Percentiles rank a stretch among this genome's conserved stretches.
These are phyloP conservation scores for Xerocomellus intermedius DNA, from an alignment of 768 basidiomycete species.

Conservation along the genomic window DNA sequence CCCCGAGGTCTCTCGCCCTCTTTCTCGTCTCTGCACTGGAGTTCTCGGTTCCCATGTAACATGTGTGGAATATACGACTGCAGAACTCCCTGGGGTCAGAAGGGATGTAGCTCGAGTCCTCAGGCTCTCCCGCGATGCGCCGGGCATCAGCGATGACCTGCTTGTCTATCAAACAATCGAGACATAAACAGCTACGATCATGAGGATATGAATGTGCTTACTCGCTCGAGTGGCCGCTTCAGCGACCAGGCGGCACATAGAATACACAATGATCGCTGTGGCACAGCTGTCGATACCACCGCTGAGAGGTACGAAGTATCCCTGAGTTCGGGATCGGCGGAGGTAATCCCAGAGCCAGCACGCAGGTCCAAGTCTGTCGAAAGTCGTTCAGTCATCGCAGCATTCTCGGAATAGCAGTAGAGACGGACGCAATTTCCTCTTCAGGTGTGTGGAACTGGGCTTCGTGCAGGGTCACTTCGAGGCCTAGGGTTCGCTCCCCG, in stretches of 20 bases:
- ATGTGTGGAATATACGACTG: slow-evolving; percentile 89
- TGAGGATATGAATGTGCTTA: slow-evolving; percentile 32
- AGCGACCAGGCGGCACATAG: slow-evolving; percentile 91
- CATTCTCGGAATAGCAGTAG: not conserved
- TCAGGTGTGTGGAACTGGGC: slow-evolving; percentile 77
- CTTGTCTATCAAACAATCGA: slow-evolving; percentile 45
- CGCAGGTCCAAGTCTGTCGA: slow-evolving; percentile 82
- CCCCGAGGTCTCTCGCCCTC: slow-evolving; percentile 82
- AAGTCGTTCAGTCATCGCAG: not conserved
- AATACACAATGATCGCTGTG: slow-evolving; percentile 92
- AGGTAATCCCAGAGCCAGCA: slow-evolving; percentile 99
- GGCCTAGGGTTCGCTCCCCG: slow-evolving; percentile 46
- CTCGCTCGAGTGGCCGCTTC: slow-evolving; percentile 75
- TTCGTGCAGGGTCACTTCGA: slow-evolving; percentile 44
- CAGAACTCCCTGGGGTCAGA: slow-evolving; percentile 86
- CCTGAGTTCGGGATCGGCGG: slow-evolving; percentile 87
- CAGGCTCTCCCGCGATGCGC: slow-evolving; percentile 81
- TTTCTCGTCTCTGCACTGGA: slow-evolving; percentile 83
- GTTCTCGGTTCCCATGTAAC: slow-evolving; percentile 99
- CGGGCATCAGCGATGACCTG: slow-evolving; percentile 91
- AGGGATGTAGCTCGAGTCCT: slow-evolving; percentile 80
- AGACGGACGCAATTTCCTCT: slow-evolving; percentile 92
- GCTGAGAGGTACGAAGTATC: slow-evolving; percentile 93
- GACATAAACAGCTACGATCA: not conserved
- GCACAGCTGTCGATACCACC: slow-evolving; percentile 98